Conservation (phyloP, 129 eudicot genomes). For the Tagetes patula region DNA sequence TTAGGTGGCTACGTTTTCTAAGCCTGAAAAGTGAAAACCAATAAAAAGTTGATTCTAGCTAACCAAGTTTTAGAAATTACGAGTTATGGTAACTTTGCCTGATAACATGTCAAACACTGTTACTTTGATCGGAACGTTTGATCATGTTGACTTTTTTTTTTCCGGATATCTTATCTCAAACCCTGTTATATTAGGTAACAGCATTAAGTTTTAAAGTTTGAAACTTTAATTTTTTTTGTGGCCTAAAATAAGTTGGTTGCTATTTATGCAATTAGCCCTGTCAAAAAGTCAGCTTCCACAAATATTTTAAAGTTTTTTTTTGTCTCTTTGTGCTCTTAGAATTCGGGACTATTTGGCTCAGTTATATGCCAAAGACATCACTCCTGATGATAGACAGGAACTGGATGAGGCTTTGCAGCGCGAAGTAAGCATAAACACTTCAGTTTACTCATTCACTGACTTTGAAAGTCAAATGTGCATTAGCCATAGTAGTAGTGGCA, state of each 20-base stretch:
- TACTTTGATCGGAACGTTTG: background rate
- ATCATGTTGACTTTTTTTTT: conserved; percentile 11
- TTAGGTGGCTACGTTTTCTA: background rate
- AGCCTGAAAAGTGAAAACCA: background rate
- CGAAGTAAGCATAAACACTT: conserved; percentile 51
- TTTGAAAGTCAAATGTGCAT: background rate
- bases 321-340: conserved; percentile 35
- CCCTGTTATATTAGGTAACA: background rate
- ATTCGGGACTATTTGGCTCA: conserved; percentile 78
- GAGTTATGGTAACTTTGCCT: background rate
- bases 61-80: background rate
- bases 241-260: background rate
- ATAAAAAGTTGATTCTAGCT: background rate
- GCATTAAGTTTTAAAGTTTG: background rate
- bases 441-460: background rate
- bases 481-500: background rate
- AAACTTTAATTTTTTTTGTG: background rate
- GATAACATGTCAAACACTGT: background rate
- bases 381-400: conserved; percentile 85
- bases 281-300: conserved; percentile 41
- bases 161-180: background rate
- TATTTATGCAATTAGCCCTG: background rate
- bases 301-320: background rate
- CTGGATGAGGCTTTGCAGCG: conserved; percentile 87
- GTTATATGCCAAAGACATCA: conserved; percentile 72